A percentile compares a stretch with the other conserved stretches of the same genome.
Evolutionary conservation across 495 filamentous ascomycete genomes (phyloP).

Genomic region (Aspergillus egyptiacus): DNA sequence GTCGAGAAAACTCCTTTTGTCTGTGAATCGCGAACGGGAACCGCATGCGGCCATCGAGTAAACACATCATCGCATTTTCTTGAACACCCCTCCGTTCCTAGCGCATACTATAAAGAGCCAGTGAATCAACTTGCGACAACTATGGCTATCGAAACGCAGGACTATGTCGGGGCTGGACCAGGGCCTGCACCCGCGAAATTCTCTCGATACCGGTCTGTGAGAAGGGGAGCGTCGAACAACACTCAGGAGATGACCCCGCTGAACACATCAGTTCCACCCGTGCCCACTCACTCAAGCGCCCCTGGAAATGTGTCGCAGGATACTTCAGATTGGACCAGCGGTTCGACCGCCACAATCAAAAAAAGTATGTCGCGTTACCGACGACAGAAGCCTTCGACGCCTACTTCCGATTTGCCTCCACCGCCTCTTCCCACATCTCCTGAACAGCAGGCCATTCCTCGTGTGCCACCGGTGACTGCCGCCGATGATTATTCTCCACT

Average conservation of each 20-base stretch:
- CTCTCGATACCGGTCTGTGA: slow-evolving; percentile 35
- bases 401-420: slow-evolving; percentile 18
- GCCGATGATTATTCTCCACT: neutral
- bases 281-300: slow-evolving; percentile 10
- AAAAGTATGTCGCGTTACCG: slow-evolving; percentile 58
- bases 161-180: slow-evolving; percentile 12
- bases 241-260: slow-evolving; percentile 2
- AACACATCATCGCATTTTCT: neutral
- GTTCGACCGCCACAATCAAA: slow-evolving; percentile 32
- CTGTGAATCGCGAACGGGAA: neutral
- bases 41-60: neutral
- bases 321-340: neutral
- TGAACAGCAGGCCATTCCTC: slow-evolving; percentile 12
- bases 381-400: slow-evolving; percentile 31
- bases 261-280: slow-evolving; percentile 6
- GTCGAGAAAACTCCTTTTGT: neutral
- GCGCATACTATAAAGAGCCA: neutral
- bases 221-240: slow-evolving; percentile 23
- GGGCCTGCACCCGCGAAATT: slow-evolving; percentile 23
- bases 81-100: neutral
- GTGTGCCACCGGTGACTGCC: neutral
- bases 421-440: slow-evolving; percentile 24
- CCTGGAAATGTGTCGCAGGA: slow-evolving; percentile 5
- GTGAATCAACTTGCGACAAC: neutral
- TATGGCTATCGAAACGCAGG: slow-evolving; percentile 22